Conservation (phyloP, 192 early-diverging fungal genomes). For the Chytriomyces sp. region DNA sequence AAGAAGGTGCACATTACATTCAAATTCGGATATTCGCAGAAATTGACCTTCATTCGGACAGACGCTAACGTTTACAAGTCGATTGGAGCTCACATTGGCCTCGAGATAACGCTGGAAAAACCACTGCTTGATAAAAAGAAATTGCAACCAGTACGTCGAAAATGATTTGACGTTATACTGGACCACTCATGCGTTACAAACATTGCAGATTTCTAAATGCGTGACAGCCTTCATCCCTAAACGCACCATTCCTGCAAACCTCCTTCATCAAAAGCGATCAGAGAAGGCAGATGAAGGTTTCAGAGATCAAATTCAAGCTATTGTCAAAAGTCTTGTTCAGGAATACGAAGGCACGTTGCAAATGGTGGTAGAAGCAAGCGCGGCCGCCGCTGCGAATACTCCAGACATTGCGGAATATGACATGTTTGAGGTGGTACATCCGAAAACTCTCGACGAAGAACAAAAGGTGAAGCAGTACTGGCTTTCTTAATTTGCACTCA, state of each 20-base stretch:
- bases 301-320: constrained; percentile 48
- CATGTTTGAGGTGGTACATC: constrained; percentile 25
- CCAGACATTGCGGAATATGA: background rate
- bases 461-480: constrained; percentile 33
- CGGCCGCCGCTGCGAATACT: constrained; percentile 7
- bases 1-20: background rate
- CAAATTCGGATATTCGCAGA: background rate
- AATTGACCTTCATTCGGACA: background rate
- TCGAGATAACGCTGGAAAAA: constrained; percentile 51
- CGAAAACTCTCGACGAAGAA: constrained; percentile 33
- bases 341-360: constrained; percentile 42
- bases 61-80: constrained; percentile 46
- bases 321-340: constrained; percentile 51
- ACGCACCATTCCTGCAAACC: constrained; percentile 44
- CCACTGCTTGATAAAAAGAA: constrained; percentile 61
- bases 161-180: background rate
- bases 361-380: constrained; percentile 1
- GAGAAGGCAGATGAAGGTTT: constrained; percentile 55
- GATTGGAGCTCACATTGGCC: constrained; percentile 43
- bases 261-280: constrained; percentile 50
- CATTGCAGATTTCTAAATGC: constrained; percentile 53
- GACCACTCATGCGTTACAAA: too few species aligned
- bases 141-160: constrained; percentile 51
- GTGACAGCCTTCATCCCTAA: constrained; percentile 59
- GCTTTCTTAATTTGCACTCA: background rate